Conservation (phyloP, 441 rosid genomes). For the Eugenia klotzschiana region DNA sequence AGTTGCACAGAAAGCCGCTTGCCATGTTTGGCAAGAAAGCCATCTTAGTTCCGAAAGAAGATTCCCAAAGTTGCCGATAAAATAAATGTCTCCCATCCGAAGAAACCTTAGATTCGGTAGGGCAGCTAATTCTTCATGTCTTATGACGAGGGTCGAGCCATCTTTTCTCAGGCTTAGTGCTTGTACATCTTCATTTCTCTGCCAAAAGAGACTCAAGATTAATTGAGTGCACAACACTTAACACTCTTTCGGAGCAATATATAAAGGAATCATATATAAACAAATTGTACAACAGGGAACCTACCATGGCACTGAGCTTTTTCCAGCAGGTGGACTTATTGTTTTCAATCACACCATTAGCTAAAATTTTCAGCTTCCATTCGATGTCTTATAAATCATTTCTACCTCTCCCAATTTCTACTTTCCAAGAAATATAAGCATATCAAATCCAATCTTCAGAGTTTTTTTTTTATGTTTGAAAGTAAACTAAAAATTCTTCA, state of each 20-base stretch:
- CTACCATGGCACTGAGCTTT: too few species aligned
- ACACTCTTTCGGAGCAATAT: neutral
- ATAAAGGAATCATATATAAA: neutral
- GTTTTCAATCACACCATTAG: neutral
- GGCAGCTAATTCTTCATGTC: neutral
- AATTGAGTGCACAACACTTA: neutral
- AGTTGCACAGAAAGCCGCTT: rapidly evolving
- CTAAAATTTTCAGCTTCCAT: neutral
- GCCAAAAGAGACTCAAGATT: neutral
- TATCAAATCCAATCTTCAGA: neutral
- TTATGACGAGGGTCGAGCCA: rapidly evolving
- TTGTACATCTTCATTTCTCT: neutral
- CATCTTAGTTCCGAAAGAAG: neutral
- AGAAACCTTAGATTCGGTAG: neutral
- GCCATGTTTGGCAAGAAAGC: neutral
- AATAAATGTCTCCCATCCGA: neutral
- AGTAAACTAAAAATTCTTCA: neutral
- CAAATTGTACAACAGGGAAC: too few species aligned
- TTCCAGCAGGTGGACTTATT: too few species aligned
- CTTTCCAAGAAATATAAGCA: neutral
- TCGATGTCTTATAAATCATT: neutral
- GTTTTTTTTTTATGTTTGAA: neutral
- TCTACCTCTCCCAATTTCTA: neutral
- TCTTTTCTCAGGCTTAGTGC: neutral
- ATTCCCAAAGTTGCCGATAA: rapidly evolving